phyloP scores from a whole-genome alignment of 805 yeast genomes.

The Tetrapisispora arboricola region DNA sequence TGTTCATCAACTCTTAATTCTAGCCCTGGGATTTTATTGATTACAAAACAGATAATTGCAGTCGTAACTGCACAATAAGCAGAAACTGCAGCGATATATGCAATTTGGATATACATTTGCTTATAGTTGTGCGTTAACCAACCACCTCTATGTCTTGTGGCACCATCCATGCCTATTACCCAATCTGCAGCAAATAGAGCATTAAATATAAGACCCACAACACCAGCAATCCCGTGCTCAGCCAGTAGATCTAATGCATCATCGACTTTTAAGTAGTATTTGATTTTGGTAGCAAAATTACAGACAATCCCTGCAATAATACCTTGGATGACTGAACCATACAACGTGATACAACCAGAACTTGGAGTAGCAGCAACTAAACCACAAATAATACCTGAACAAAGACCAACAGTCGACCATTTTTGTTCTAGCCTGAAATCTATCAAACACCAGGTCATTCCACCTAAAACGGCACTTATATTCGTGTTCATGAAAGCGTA shows the following conservation, averaged over 20 bases:
- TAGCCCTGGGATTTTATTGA: constrained; percentile 73
- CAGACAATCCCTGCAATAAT: constrained; percentile 71
- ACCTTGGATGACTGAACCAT: constrained; percentile 85
- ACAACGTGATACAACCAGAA: constrained; percentile 80
- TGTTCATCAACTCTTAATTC: constrained; percentile 71
- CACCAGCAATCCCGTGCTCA: constrained; percentile 98
- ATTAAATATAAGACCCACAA: constrained; percentile 80
- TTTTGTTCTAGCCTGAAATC: constrained; percentile 83
- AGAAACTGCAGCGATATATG: constrained; percentile 61
- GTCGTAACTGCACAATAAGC: constrained; percentile 75
- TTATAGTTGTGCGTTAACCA: constrained; percentile 87
- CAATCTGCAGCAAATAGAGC: constrained; percentile 80
- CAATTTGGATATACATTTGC: constrained; percentile 84
- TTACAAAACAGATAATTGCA: constrained; percentile 58
- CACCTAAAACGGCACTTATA: constrained; percentile 81
- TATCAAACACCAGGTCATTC: constrained; percentile 80
- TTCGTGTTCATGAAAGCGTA: constrained; percentile 91
- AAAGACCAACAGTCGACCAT: constrained; percentile 90
- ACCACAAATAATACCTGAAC: constrained; percentile 94
- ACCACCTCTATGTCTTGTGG: constrained; percentile 78
- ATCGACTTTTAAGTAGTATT: constrained; percentile 71
- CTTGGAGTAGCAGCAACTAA: constrained; percentile 96
- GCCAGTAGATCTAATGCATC: constrained; percentile 93
- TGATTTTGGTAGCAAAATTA: constrained; percentile 82
- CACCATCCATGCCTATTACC: constrained; percentile 86